Evolutionary conservation across 2,329 filamentous ascomycete species (phyloP), one percentile per base, ranked within the genome.

Genomic region (Dothidotthia symphoricarpi): DNA sequence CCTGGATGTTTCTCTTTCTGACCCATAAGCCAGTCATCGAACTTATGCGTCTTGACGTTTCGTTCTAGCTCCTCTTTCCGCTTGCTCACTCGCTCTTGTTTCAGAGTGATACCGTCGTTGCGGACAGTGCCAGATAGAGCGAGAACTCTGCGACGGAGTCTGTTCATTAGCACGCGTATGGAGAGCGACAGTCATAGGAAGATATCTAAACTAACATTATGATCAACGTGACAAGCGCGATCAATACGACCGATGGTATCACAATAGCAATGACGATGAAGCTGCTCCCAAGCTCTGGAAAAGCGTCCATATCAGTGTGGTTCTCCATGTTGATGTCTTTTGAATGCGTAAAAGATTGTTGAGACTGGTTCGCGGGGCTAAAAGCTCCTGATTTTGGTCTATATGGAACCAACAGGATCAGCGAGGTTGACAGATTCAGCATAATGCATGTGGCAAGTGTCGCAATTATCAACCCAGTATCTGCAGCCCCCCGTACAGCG

Each of bases 21-120:
- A 9, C 46, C 47, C 11, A 43, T 48, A 7, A 53, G 43, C 63
- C 64, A 67, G n/a, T 63, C 57, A n/a, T 54, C 44, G 25, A 60
- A 67, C 7, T 51, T 34, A 31, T 66, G 55, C 3, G 57, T 41
- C 41, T 66, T 63, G 43, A 65, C 52, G 6, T 31, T 45, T 3
- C 36, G 45, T n/a, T 67, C 53, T 7, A 67, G 53, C 24, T 55
- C 58, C 10, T 53, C 52, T 26, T 60, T 47, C 17, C 64, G 56
- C 48, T 52, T 57, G 42, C 58, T 53, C 39, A 39, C 46, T 8
- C 49, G 46, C 36, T 53, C 47, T 30, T 56, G 55, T 39, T 53
- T 53, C 9, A 43, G 29, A n/a, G 31, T 28, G 7, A 49, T 34
- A 6, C 46, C 43, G 14, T 38, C 33, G 28, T 48, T 41, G 26